Conservation (phyloP, 495 filamentous ascomycete genomes). For the Penicillium daleae region DNA sequence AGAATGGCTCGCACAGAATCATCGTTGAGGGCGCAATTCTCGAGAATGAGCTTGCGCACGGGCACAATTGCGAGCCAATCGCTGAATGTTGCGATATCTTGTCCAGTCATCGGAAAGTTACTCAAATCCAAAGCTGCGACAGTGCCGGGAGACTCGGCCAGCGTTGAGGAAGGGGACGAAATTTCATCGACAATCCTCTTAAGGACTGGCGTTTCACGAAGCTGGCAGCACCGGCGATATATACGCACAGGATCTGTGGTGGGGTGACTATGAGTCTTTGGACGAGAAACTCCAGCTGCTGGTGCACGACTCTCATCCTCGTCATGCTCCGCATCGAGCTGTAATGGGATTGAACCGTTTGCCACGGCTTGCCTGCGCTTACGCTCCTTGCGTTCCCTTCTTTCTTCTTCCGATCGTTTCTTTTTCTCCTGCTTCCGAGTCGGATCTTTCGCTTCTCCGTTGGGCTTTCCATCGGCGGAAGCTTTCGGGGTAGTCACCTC, state of each 20-base stretch:
- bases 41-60: slow-evolving; percentile 79
- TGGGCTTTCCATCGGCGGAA: slow-evolving; percentile 35
- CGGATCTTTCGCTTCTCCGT: slow-evolving; percentile 51
- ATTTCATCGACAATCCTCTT: slow-evolving; percentile 89
- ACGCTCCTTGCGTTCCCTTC: slow-evolving; percentile 84
- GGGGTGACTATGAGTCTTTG: slow-evolving; percentile 67
- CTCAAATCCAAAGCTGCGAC: slow-evolving; percentile 82
- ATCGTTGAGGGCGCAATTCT: slow-evolving; percentile 84
- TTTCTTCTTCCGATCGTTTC: slow-evolving; percentile 84
- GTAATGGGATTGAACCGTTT: slow-evolving; percentile 79
- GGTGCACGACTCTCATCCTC: slow-evolving; percentile 47
- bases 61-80: slow-evolving; percentile 96
- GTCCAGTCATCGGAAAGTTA: slow-evolving; percentile 77
- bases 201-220: slow-evolving; percentile 86
- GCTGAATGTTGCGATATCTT: slow-evolving; percentile 82
- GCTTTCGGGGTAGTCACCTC: slow-evolving; percentile 6
- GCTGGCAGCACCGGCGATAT: slow-evolving; percentile 91
- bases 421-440: slow-evolving; percentile 86
- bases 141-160: slow-evolving; percentile 65
- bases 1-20: slow-evolving; percentile 85
- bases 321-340: slow-evolving; percentile 63
- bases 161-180: slow-evolving; percentile 62
- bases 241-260: slow-evolving; percentile 92
- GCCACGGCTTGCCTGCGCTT: slow-evolving; percentile 77
- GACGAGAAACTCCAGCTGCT: slow-evolving; percentile 30